phyloP scores from a whole-genome alignment of 169 alveolate species.

The Babesia ovata region DNA sequence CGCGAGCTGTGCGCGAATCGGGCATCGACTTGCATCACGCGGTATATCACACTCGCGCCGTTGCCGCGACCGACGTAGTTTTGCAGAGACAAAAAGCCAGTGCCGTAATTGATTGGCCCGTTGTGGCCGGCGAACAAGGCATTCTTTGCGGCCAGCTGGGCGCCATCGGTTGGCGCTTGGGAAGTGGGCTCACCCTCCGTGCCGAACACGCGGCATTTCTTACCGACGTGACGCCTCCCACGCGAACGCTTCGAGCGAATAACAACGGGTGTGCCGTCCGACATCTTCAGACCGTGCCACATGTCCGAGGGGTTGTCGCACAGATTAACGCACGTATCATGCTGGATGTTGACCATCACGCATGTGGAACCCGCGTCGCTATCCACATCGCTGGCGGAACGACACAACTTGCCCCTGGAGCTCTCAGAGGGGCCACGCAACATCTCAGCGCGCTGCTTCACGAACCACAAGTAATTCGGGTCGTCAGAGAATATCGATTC shows the following conservation, averaged over 20 bases:
- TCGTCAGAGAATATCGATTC: constrained; percentile 33
- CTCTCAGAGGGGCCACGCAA: constrained; percentile 34
- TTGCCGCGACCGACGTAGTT: constrained; percentile 59
- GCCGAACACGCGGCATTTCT: neutral
- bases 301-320: constrained; percentile 82
- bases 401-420: constrained; percentile 13
- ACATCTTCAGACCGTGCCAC: constrained; percentile 78
- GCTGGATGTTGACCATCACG: constrained; percentile 68
- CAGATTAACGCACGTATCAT: constrained; percentile 66
- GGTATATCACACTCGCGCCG: constrained; percentile 48
- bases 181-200: constrained; percentile 7
- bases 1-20: constrained; percentile 24
- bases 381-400: constrained; percentile 28
- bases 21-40: constrained; percentile 14
- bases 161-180: neutral
- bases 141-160: neutral
- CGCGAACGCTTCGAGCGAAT: constrained; percentile 60
- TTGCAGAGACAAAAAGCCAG: constrained; percentile 56
- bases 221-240: neutral
- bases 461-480: constrained; percentile 61
- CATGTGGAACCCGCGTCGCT: constrained; percentile 67
- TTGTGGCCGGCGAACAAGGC: neutral
- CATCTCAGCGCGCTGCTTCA: constrained; percentile 50
- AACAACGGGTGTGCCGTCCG: constrained; percentile 76
- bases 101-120: constrained; percentile 62